Evolutionary conservation across 768 basidiomycete species (phyloP).

Genomic region (Suillus luteus): DNA sequence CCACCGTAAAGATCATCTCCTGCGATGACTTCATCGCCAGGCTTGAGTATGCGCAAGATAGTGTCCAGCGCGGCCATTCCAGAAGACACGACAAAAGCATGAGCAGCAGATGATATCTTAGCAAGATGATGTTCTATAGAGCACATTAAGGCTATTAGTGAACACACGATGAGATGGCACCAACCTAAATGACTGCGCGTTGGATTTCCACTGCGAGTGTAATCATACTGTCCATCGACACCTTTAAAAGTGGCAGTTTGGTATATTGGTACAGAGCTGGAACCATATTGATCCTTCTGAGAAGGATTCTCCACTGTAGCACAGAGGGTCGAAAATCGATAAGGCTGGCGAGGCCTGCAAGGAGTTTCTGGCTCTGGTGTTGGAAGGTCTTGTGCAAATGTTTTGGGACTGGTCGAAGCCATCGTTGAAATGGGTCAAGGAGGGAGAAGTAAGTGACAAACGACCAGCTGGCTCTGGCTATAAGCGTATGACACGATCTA

Average conservation of each 20-base stretch:
- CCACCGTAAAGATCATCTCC: conserved; percentile 98
- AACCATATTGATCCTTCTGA: conserved; percentile 94
- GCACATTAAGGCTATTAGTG: conserved; percentile 6
- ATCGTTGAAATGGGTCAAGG: conserved; percentile 13
- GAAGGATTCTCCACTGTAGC: conserved; percentile 90
- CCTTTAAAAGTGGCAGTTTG: conserved; percentile 99
- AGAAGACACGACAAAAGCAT: conserved; percentile 92
- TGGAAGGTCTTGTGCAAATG: conserved; percentile 54
- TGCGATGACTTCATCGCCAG: conserved; percentile 93
- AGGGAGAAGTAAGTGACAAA: not conserved
- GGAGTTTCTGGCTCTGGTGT: conserved; percentile 86
- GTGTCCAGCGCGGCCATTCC: conserved; percentile 98
- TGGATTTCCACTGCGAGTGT: conserved; percentile 93
- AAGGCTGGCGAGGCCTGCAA: conserved; percentile 64
- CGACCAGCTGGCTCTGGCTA: not conserved
- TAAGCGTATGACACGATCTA: not conserved
- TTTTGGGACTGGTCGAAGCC: conserved; percentile 13
- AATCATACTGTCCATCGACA: conserved; percentile 86
- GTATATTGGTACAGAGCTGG: conserved; percentile 95
- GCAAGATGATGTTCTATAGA: conserved; percentile 90
- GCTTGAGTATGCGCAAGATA: conserved; percentile 91
- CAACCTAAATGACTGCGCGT: conserved; percentile 92
- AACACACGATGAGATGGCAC: conserved; percentile 20
- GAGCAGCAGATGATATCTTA: conserved; percentile 89
- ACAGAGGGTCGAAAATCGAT: conserved; percentile 88